Evolutionary conservation across 2,329 filamentous ascomycete genomes (phyloP), one percentile per base, ranked within the genome.

Genomic region (Paradendryphiella salina): DNA sequence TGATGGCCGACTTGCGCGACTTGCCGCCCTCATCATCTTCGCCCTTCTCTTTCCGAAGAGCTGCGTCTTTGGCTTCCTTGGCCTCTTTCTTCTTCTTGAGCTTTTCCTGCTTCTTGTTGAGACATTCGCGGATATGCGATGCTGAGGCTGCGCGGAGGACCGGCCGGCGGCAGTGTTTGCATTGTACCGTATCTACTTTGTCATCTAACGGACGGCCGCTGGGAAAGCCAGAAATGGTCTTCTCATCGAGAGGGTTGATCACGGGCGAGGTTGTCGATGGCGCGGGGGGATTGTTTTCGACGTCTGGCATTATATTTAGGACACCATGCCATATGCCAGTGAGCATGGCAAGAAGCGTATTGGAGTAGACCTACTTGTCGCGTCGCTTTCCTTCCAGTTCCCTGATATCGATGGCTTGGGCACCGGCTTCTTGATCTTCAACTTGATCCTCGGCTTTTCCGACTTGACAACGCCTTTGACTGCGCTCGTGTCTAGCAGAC

Each of bases 101-200:
- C 63, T 80, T 85, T 65, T 85, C 82, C 58, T 83, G 90, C 76
- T 96, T 96, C 48, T 91, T 84, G 61, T 86, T 87, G 50, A 96
- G 77, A 65, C 93, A 99, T 37, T 87, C 84, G 31, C 87, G 86
- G 53, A 96, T 90, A 67, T 99, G 93, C 14, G 84, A 83, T 51
- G 87, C 86, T 1, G 89, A 88, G 0, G 85, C 85, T 26, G 84
- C 84, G 64, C 87, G 88, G 11, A 94, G 79, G 10, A 96, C 83
- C 43, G 88, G 88, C 65, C 95, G 92, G 75, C 94, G 96, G 77
- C 93, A 99, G 71, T 95, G 90, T 71, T 94, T 96, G 81, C 93
- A 99, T 60, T 77, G 75, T 42, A 94, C 85, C 8, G 90, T 82
- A 57, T 96, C 90, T 9, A 88, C 83, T 49, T 80, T 80, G 66